Percentiles rank a stretch among this genome's conserved stretches.
Evolutionary conservation across 2,329 filamentous ascomycete genomes (phyloP).

Genomic region (Amauroascus verrucosus): DNA sequence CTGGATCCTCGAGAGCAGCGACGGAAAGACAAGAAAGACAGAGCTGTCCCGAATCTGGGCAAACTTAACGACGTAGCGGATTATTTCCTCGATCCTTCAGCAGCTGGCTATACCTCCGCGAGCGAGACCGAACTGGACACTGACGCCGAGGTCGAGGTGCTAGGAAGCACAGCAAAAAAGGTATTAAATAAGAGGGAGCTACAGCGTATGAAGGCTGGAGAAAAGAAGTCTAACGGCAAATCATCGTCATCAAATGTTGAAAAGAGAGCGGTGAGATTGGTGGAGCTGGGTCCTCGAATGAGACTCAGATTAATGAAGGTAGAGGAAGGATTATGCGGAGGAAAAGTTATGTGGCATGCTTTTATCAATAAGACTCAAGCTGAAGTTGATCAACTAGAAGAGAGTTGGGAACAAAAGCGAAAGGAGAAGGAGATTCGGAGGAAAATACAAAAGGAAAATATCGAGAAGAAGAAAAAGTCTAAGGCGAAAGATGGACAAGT

Average conservation of each 20-base stretch:
- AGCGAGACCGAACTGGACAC: constrained; percentile 90
- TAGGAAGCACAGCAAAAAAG: constrained; percentile 46
- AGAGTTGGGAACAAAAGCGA: constrained; percentile 66
- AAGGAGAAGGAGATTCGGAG: constrained; percentile 74
- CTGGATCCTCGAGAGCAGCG: constrained; percentile 79
- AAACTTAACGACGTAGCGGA: constrained; percentile 89
- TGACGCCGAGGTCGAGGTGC: constrained; percentile 86
- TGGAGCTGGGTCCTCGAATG: constrained; percentile 87
- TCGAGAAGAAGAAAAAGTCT: constrained; percentile 71
- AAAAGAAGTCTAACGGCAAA: constrained; percentile 40
- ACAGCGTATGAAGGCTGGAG: constrained; percentile 36
- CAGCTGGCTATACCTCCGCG: constrained; percentile 81
- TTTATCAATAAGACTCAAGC: constrained; percentile 74
- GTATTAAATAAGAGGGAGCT: constrained; percentile 44
- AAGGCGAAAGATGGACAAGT: constrained; percentile 41
- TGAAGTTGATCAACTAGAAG: constrained; percentile 69
- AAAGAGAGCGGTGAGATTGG: constrained; percentile 78
- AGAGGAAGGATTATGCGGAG: constrained; percentile 81
- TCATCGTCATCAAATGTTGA: constrained; percentile 49
- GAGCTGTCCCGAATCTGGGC: constrained; percentile 71
- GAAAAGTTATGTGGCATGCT: constrained; percentile 96
- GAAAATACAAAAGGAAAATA: constrained; percentile 76
- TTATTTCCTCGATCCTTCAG: constrained; percentile 71
- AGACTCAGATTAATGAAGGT: constrained; percentile 84
- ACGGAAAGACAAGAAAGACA: constrained; percentile 54